Conservation (phyloP, 2,329 filamentous ascomycete species). For the Cordyceps pruinosa region DNA sequence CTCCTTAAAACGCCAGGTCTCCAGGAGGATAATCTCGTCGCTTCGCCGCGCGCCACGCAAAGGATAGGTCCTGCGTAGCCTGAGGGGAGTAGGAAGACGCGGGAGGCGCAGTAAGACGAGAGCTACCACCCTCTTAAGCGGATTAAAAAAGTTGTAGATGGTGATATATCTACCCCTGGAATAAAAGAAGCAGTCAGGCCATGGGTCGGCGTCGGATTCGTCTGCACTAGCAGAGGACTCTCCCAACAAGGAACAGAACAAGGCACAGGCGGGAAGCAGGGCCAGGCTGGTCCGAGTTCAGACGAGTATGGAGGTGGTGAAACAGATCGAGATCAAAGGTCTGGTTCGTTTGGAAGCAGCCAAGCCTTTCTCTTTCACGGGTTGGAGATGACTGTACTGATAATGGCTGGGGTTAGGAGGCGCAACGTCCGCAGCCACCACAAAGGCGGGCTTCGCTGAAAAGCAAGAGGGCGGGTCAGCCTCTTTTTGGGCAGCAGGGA, state of each 20-base stretch:
- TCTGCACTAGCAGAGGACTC: background rate
- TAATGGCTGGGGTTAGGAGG: conserved; percentile 5
- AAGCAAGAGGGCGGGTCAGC: conserved; percentile 12
- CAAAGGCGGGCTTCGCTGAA: conserved; percentile 5
- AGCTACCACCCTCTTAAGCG: background rate
- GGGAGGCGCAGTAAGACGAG: background rate
- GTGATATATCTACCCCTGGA: conserved; percentile 12
- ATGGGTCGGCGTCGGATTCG: conserved; percentile 4
- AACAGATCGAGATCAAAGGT: background rate
- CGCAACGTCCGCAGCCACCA: background rate
- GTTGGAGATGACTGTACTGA: background rate
- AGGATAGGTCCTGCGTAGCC: background rate
- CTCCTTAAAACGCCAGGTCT: background rate
- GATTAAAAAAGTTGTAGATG: conserved; percentile 5
- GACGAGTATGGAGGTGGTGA: background rate
- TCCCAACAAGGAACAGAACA: background rate
- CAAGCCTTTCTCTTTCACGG: background rate
- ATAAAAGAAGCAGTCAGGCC: conserved; percentile 11
- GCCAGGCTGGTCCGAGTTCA: background rate
- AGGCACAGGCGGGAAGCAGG: background rate
- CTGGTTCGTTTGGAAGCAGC: background rate
- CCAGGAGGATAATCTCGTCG: background rate
- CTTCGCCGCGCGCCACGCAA: background rate
- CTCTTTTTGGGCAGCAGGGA: conserved; percentile 7
- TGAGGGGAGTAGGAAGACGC: background rate